These are phyloP conservation scores for Scleroderma citrinum DNA, from an alignment of 768 basidiomycete genomes.

Conservation along the genomic window DNA sequence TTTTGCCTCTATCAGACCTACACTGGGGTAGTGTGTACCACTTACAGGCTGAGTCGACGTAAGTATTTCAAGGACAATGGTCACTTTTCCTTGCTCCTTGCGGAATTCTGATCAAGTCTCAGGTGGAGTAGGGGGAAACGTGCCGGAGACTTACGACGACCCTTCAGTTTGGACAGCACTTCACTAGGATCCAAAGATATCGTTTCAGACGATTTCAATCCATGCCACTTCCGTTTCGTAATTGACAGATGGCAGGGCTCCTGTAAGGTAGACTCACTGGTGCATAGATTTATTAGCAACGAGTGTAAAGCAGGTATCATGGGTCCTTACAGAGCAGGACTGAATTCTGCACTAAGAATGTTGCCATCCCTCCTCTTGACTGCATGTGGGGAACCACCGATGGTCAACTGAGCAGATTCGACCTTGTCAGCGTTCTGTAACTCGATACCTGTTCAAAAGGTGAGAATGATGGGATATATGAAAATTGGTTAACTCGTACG, in stretches of 20 bases:
- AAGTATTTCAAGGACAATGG: background rate
- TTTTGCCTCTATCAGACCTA: background rate
- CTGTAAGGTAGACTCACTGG: background rate
- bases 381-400: background rate
- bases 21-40: background rate
- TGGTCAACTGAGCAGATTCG: background rate
- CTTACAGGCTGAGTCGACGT: background rate
- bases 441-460: background rate
- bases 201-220: no score
- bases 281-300: no score
- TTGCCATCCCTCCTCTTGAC: background rate
- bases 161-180: no score
- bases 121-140: background rate
- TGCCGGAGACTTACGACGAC: background rate
- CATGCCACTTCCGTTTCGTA: no score
- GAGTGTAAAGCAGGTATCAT: background rate
- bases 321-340: background rate
- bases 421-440: background rate
- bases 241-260: background rate
- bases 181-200: no score
- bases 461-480: no score
- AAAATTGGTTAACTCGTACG: no score
- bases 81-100: background rate
- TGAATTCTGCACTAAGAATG: background rate
- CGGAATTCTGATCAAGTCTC: background rate